Conservation (phyloP, 805 yeast genomes). For the Grigorovia humatica region DNA sequence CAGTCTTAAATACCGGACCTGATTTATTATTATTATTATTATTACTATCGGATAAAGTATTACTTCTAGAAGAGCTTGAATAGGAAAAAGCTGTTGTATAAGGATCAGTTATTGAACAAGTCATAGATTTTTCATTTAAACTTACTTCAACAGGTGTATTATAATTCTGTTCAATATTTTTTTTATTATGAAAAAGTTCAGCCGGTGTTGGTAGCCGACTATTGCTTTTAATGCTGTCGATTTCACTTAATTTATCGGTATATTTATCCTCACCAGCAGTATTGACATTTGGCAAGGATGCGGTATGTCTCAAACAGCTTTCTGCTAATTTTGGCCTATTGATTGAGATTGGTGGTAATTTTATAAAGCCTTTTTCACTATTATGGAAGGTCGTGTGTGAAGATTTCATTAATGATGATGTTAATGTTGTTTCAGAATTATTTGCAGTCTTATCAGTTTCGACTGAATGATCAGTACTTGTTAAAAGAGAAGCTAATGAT, state of each 20-base stretch:
- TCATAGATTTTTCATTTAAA: no score
- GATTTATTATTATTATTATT: not conserved
- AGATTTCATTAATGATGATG: constrained; percentile 15
- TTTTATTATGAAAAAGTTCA: not conserved
- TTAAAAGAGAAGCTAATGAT: constrained; percentile 15
- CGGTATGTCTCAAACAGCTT: constrained; percentile 20
- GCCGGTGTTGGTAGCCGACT: not conserved
- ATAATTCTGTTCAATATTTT: not conserved
- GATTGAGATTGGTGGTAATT: constrained; percentile 21
- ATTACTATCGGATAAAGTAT: no score
- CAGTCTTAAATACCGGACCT: not conserved
- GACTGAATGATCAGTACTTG: not conserved
- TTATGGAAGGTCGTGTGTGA: constrained; percentile 14
- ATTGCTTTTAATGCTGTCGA: not conserved
- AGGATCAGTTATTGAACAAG: not conserved
- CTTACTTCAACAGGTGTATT: not conserved
- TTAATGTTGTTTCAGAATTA: constrained; percentile 9
- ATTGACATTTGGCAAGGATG: constrained; percentile 1
- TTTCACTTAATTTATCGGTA: no score
- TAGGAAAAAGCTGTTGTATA: not conserved
- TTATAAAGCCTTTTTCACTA: constrained; percentile 21
- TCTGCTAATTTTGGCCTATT: constrained; percentile 18
- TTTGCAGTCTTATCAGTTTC: not conserved
- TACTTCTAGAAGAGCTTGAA: not conserved
- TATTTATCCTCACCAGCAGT: not conserved